Evolutionary conservation across 495 filamentous ascomycete species (phyloP), one percentile per base, ranked within the genome.

Genomic region (Wilcoxina mikolae): DNA sequence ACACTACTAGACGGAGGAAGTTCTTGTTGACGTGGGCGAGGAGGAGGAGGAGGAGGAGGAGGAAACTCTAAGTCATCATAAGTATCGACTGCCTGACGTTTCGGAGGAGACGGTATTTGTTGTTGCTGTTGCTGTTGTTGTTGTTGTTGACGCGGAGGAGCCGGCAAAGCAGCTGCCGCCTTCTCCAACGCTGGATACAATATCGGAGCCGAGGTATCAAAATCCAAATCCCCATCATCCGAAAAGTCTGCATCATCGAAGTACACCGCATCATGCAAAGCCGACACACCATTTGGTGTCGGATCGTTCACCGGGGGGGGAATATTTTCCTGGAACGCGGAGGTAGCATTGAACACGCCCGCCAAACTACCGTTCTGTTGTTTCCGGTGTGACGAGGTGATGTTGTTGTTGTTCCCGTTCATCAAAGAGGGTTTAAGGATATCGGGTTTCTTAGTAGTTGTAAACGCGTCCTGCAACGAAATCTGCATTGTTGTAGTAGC

Each of bases 241-340:
- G 81, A 80, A 61, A 86, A 84, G 56, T 86, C 83, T 50, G 79
- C 73, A 47, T 81, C 78, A 50, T 73, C 72, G 58, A 78, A 75
- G 53, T 72, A 73, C 12, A 80, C 71, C 4, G 25, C 66, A 29
- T 68, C 55, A 38, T 68, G 67, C 24, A 62, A 18, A 20, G 39
- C 39, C 17, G 7, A 20, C 39, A 43, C 20, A 4, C 39, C 20
- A 18, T 9, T 20, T 18, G 7, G 7, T 18, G 39, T 9, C 17
- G 17, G 7, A 9, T 10, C 17, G 4, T 43, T 18, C 4, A 43
- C 4, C 7, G 39, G 17, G 5, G 5, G 39, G 5, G 39, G 39
- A 10, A 43, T 18, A 20, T 10, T 9, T 18, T 43, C 39, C 17
- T 43, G 7, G 39, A 43, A 43, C 17, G 39, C 39, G 17, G 39